phyloP scores from a whole-genome alignment of 2,329 filamentous ascomycete species.

The Diplodia mutila region DNA sequence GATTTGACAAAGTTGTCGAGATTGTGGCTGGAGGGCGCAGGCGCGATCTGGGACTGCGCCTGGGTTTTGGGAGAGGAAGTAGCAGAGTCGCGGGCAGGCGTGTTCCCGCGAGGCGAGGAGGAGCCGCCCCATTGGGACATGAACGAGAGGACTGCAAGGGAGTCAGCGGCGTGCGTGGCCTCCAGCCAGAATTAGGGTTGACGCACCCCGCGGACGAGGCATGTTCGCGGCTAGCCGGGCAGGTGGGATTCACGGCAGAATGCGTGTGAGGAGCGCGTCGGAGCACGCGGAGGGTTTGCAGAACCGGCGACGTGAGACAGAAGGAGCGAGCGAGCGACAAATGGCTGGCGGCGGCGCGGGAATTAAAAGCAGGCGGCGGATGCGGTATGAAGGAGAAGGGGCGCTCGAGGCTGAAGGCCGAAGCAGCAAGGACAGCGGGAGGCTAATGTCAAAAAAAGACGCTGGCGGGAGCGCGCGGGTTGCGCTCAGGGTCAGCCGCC shows the following conservation, averaged over 20 bases:
- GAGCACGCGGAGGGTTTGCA: conserved; percentile 2
- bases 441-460: not conserved
- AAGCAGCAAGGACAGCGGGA: not conserved
- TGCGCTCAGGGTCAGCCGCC: conserved; percentile 15
- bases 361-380: not conserved
- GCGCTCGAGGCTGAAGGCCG: conserved; percentile 13
- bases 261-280: not conserved
- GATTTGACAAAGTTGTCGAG: conserved; percentile 36
- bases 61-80: conserved; percentile 30
- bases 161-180: conserved; percentile 25
- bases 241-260: conserved; percentile 7
- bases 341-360: not conserved
- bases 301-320: not conserved
- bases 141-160: conserved; percentile 75
- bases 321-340: conserved; percentile 15
- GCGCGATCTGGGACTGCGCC: conserved; percentile 22
- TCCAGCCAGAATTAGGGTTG: conserved; percentile 6
- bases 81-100: conserved; percentile 36
- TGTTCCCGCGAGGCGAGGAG: conserved; percentile 31
- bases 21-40: conserved; percentile 38
- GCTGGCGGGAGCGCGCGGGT: conserved; percentile 1
- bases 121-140: conserved; percentile 73
- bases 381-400: conserved; percentile 13
- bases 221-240: conserved; percentile 30
- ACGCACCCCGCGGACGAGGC: conserved; percentile 38